Base-by-base conservation (phyloP, 1,139 yeast species). In the Geotrichum histeridarum region DNA sequence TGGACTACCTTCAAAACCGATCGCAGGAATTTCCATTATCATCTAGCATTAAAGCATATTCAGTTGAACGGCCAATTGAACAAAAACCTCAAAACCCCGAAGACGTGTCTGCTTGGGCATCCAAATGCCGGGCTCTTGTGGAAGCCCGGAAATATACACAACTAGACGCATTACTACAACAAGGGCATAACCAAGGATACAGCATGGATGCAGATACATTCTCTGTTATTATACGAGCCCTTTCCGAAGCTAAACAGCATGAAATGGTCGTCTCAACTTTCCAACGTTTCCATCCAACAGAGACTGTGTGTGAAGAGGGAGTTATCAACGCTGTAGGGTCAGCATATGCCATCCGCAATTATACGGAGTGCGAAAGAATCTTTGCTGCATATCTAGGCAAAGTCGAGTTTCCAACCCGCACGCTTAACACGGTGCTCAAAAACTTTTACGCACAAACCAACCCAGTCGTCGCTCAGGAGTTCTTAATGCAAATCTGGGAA, bases 401-500 rank as follows among this genome's bases (percentile, higher is more conserved):
- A 27, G 42, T 51, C 11, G 47, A 41, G 8, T 38, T 30, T 22
- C 53, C 55, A 9, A 27, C 35, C 30, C 30, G n/a, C 3, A 48
- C 46, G 9, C 32, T 53, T 27, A 39, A 41, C 37, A 32, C 43
- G 6, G 53, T 53, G n/a, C 39, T 53, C 30, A 38, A 30, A 12
- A 48, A 38, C 17, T 53, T 48, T 39, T 53, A 43, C 32, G 44
- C 38, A 18, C 44, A 27, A 30, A 39, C 52, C 11, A 45, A 53
- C 14, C 55, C 55, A 2, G 27, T 48, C 7, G 41, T 50, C 9
- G 55, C 53, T 11, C 38, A 45, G 17, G 36, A 41, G 37, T 48
- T 51, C 17, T 41, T 54, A 14, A 8, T 15, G 18, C 51, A 51
- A 17, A 36, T 48, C 22, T 51, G 54, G 54, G 53, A 51, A 27